Evolutionary conservation across 192 early-diverging fungal species (phyloP).

Genomic region (Dimargaris verticillata): DNA sequence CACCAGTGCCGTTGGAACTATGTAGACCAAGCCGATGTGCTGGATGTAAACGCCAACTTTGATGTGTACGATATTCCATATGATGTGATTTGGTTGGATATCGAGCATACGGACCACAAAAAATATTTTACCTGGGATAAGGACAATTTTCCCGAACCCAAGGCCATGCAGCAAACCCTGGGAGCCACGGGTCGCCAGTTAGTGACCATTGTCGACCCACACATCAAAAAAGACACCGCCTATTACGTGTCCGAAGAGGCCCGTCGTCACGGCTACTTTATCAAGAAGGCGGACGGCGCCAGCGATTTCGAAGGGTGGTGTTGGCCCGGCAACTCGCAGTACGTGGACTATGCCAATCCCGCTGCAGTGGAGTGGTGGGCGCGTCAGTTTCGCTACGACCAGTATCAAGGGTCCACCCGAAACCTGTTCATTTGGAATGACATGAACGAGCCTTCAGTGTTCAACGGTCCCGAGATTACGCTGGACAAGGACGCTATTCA

Average conservation of each 20-base stretch:
- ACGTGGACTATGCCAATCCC: slow-evolving; percentile 82
- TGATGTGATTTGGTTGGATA: slow-evolving; percentile 98
- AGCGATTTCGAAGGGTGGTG: slow-evolving; percentile 89
- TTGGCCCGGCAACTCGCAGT: slow-evolving; percentile 89
- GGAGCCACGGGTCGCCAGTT: slow-evolving; percentile 45
- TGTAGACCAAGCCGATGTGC: slow-evolving; percentile 75
- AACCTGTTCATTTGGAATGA: slow-evolving; percentile 92
- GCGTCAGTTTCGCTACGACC: slow-evolving; percentile 51
- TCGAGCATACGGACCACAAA: slow-evolving; percentile 98
- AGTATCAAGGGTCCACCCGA: slow-evolving; percentile 70
- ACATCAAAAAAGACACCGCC: slow-evolving; percentile 71
- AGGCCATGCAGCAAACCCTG: slow-evolving; percentile 64
- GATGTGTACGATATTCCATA: slow-evolving; percentile 85
- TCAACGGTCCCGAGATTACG: slow-evolving; percentile 93
- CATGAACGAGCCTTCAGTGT: slow-evolving; percentile 98
- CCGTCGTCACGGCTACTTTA: slow-evolving; percentile 49
- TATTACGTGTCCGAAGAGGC: slow-evolving; percentile 71
- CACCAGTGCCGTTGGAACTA: slow-evolving; percentile 99
- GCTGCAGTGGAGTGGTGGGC: slow-evolving; percentile 65
- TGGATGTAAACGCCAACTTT: slow-evolving; percentile 68
- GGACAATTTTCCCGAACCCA: slow-evolving; percentile 76
- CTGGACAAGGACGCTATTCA: slow-evolving; percentile 90
- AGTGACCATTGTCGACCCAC: slow-evolving; percentile 93
- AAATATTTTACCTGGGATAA: slow-evolving; percentile 95
- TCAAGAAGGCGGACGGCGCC: slow-evolving; percentile 52